Base-by-base conservation (phyloP, 2,329 filamentous ascomycete species). In the Colletotrichum sublineola region DNA sequence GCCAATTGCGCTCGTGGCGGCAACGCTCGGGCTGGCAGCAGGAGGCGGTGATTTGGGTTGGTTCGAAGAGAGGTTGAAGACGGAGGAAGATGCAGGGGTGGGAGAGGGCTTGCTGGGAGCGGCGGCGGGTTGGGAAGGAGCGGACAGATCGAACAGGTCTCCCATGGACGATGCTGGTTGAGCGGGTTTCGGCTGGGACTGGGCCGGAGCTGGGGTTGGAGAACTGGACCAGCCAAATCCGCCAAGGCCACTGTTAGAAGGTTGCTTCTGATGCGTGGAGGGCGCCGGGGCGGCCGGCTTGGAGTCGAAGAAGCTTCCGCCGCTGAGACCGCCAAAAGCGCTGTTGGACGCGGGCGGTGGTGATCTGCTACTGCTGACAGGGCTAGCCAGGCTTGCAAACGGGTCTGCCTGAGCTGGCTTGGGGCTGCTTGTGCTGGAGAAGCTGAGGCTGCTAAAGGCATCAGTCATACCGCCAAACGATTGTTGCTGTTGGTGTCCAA, bases 301-400 rank as follows among this genome's bases (percentile, higher is more conserved):
- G 31, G 88, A 84, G 77, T 97, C 92, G 79, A 98, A 98, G 82
- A 98, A 96, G 79, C 92, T 89, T 60, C 95, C 94, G 63, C 94
- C 93, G 73, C 92, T 88, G 58, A 90, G 80, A 15, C 84, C 84
- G 12, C 86, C 83, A 75, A 90, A 89, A 0, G 86, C 83, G 72
- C 75, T 81, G 50, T 80, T 84, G 1, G 79, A 80, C n/a, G 80
- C 75, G 6, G 81, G 77, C 12, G 82, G 76, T 2, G 81, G 75
- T 14, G 80, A 78, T 3, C 82, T 80, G 40, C 75, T 78, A 63
- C 78, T 81, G 6, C 81, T 75, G 7, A 78, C 74, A 14, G 78
- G 78, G 75, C 79, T 84, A 53, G 85, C 82, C 57, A 93, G 86
- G 75, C 84, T 90, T 65, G 92, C 89, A 81, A 94, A 94, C 1